phyloP scores from a whole-genome alignment of 805 yeast genomes.

The Metschnikowia dekortorum region DNA sequence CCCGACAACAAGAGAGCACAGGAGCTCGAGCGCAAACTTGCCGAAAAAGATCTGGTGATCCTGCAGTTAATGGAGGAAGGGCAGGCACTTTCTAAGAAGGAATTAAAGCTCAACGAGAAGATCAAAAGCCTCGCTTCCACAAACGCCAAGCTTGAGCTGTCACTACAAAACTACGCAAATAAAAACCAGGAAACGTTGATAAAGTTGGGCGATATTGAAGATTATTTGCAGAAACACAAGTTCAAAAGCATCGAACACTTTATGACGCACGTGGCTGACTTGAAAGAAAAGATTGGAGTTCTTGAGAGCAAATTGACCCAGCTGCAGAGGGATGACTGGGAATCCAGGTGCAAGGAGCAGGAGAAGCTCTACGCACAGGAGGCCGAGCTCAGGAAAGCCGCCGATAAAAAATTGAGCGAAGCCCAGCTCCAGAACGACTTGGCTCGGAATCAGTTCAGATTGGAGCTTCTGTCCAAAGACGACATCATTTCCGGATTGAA shows the following conservation, averaged over 20 bases:
- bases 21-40: conserved; percentile 26
- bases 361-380: conserved; percentile 22
- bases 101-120: conserved; percentile 60
- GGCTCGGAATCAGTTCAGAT: conserved; percentile 16
- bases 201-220: conserved; percentile 38
- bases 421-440: conserved; percentile 31
- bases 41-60: conserved; percentile 57
- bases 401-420: conserved; percentile 26
- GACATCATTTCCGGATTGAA: conserved; percentile 27
- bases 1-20: background rate
- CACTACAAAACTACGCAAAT: conserved; percentile 24
- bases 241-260: conserved; percentile 28
- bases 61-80: conserved; percentile 72
- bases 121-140: conserved; percentile 53
- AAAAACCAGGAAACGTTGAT: conserved; percentile 29
- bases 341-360: conserved; percentile 23
- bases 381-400: conserved; percentile 17
- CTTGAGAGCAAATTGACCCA: conserved; percentile 16
- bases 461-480: conserved; percentile 34
- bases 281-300: conserved; percentile 12
- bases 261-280: conserved; percentile 16
- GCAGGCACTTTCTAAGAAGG: conserved; percentile 63
- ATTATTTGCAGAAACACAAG: conserved; percentile 23
- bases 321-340: conserved; percentile 21
- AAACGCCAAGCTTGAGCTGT: conserved; percentile 27